Base-by-base conservation (phyloP, 169 alveolate genomes). In the Cytauxzoon felis region DNA sequence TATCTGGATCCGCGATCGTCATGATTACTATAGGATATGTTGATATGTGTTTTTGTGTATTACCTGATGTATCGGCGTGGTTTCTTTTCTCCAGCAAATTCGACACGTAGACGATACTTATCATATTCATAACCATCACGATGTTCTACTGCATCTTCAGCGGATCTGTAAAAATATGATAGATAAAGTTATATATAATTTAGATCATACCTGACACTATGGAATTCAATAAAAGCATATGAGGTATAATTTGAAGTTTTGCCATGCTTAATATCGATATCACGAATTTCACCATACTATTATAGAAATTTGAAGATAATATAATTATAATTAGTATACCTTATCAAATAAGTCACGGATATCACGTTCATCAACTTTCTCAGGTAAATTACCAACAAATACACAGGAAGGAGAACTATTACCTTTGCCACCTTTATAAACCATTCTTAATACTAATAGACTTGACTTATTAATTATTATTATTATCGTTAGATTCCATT, bases 151-250 rank as follows among this genome's bases (percentile, higher is more conserved):
- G 91, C 91, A 43, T 82, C 87, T 26, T 83, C 91, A 33, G 91
- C 91, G 51, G 66, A 85, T 41, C 91, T n/a, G n/a, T n/a, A n/a
- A n/a, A n/a, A 67, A 43, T 24, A 36, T 43, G 23, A 29, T 33
- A 33, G 51, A 43, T 27, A 66, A 51, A 33, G 23, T 61, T 41
- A 47, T n/a, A 41, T 27, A 16, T 52, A 42, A 30, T 32, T 51
- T 52, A 30, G 42, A 38, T n/a, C n/a, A n/a, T n/a, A n/a, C n/a
- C n/a, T 27, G 45, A 19, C 59, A 19, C 72, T 66, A 24, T 30
- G 73, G 49, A 64, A 83, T 47, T 86, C 91, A 26, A 83, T 82
- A 75, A 86, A 86, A 38, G 91, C 90, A 54, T 69, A 86, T 32
- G 90, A 26, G 23, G 79, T 61, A 57, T 72, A 54, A 50, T 64